Evolutionary conservation across 2,329 filamentous ascomycete genomes (phyloP).

Genomic region (Metarhizium robertsii): DNA sequence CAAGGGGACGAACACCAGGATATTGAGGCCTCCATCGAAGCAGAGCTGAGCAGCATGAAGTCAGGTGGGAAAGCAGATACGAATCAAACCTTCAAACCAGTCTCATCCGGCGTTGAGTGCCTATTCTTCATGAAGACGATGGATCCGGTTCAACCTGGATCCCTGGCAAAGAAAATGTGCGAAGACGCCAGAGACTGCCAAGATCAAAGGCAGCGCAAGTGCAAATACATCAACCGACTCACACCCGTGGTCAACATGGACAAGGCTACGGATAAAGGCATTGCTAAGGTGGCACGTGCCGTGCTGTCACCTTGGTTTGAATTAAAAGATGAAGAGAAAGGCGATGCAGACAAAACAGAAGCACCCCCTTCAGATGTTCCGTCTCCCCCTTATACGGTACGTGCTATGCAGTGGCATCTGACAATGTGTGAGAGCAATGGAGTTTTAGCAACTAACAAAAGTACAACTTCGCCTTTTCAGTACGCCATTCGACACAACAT

Average conservation of each 20-base stretch:
- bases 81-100: constrained; percentile 39
- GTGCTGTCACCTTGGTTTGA: constrained; percentile 58
- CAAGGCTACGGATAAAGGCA: constrained; percentile 59
- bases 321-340: constrained; percentile 22
- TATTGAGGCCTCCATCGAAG: constrained; percentile 63
- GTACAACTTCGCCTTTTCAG: constrained; percentile 29
- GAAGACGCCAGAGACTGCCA: constrained; percentile 38
- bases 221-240: constrained; percentile 49
- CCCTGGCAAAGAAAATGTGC: constrained; percentile 45
- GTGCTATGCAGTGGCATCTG: constrained; percentile 11
- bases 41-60: constrained; percentile 59
- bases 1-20: constrained; percentile 44
- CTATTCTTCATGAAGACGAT: constrained; percentile 52
- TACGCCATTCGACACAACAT: constrained; percentile 79
- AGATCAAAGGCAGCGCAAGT: constrained; percentile 33
- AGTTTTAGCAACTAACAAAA: not conserved
- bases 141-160: constrained; percentile 44
- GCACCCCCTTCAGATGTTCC: not conserved
- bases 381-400: constrained; percentile 29
- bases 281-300: constrained; percentile 53
- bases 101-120: constrained; percentile 50
- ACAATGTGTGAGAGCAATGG: not conserved
- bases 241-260: constrained; percentile 44
- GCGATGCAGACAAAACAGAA: constrained; percentile 7
- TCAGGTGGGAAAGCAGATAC: constrained; percentile 28